Evolutionary conservation across 331 rosid genomes (phyloP), one percentile per base, ranked within the genome.

Genomic region (Phaseolus coccineus): DNA sequence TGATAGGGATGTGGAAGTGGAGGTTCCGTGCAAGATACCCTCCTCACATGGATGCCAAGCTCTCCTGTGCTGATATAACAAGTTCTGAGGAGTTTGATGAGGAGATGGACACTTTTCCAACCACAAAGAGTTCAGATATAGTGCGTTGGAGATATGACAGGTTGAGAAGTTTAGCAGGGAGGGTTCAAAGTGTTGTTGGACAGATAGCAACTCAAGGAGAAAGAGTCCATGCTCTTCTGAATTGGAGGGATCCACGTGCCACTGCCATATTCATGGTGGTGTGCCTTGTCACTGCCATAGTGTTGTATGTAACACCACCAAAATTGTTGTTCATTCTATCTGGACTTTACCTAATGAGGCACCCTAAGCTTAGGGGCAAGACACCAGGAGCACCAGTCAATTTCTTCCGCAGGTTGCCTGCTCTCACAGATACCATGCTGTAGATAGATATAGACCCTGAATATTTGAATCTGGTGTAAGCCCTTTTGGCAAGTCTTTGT

Each of bases 131-230:
- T 22, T 0, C 77, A 0, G 89, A 86, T 42, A 6, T 82, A 3
- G 84, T 86, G 3, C 80, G 84, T 8, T 70, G 69, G 84, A 82
- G 89, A 77, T 86, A 86, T 59, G 89, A 86, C 27, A 76, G 89
- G 46, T 50, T 86, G 33, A 79, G 87, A 46, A 82, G 71, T 44
- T 76, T 86, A 25, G 87, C 89, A 0, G 89, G 89, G 28, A 79
- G 22, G 30, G 83, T 86, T 51, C 89, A 86, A 53, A 82, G 74
- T 24, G 87, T 82, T 33, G 84, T 82, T 57, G 89, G 89, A 5
- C 84, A 86, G 28, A 72, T 86, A 33, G 89, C 89, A n/a, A 77
- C 85, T 14, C 89, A 86, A 39, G 89, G 89, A 52, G 89, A 86
- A 71, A 83, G 89, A 47, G 22, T 86, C 5, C 71, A 76, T 0